These are phyloP conservation scores for Penicillium daleae DNA, from an alignment of 495 filamentous ascomycete genomes.

Conservation along the genomic window DNA sequence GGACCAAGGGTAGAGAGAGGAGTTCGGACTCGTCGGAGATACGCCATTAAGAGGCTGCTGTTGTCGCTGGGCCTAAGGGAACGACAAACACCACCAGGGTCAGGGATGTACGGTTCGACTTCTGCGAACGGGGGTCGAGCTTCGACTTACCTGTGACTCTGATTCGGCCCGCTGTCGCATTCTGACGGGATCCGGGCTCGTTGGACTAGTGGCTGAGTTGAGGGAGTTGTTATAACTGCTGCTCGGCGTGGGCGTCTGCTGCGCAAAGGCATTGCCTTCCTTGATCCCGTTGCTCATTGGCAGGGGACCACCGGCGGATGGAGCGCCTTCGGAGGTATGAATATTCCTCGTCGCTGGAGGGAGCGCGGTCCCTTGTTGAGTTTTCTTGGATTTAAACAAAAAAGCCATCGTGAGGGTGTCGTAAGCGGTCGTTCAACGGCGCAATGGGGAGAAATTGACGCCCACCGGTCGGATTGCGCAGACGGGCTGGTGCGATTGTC, in stretches of 20 bases:
- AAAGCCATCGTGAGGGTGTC: conserved; percentile 60
- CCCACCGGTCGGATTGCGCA: conserved; percentile 19
- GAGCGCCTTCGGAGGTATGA: conserved; percentile 51
- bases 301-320: conserved; percentile 30
- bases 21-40: conserved; percentile 48
- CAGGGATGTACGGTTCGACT: conserved; percentile 18
- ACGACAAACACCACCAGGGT: neutral
- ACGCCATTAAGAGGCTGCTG: conserved; percentile 40
- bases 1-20: conserved; percentile 92
- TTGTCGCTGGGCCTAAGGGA: conserved; percentile 37
- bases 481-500: conserved; percentile 14
- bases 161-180: conserved; percentile 55
- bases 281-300: conserved; percentile 44
- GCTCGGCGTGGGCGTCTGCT: conserved; percentile 62
- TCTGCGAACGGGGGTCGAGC: neutral
- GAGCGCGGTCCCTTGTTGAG: conserved; percentile 49
- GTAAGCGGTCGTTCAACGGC: conserved; percentile 44
- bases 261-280: conserved; percentile 40
- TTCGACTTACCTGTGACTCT: conserved; percentile 51
- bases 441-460: conserved; percentile 18
- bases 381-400: conserved; percentile 66
- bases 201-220: conserved; percentile 54
- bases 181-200: conserved; percentile 56
- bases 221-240: conserved; percentile 69
- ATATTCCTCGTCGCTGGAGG: conserved; percentile 59